Base-by-base conservation (phyloP, 2,329 filamentous ascomycete species). In the Scytalidium lignicola region DNA sequence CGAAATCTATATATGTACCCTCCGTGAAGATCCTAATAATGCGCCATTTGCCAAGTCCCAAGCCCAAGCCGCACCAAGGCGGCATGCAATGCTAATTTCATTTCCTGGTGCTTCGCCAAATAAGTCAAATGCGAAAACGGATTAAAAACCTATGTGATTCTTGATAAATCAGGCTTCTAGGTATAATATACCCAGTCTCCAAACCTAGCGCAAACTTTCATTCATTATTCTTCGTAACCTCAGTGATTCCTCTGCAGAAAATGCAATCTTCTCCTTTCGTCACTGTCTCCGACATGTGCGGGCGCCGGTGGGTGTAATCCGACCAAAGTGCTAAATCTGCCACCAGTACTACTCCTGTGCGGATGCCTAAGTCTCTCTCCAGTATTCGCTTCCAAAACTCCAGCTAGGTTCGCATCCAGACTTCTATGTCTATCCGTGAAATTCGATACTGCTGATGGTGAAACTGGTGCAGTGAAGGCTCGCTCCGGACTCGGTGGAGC, bases 401-500 rank as follows among this genome's bases (percentile, higher is more conserved):
- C 46, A 20, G 20, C 19, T n/a, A 6, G 18, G 21, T 8, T 17
- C 39, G 13, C n/a, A 6, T 26, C 23, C 23, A 10, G 6, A 10
- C 53, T 52, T 20, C 49, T 48, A 20, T 41, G 43, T 19, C 40
- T 43, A 45, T 48, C 51, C 22, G 21, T 28, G 15, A 26, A 32
- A 47, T 37, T 13, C 18, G 41, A 21, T 18, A 48, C 47, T 20
- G 41, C 26, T 9, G 42, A 42, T 8, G 50, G 48, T 23, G 45
- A 56, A 15, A 20, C 45, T 17, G 55, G 49, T 19, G n/a, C 47
- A 23, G 47, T 56, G 37, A 57, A 55, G 18, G 44, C 43, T 20
- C 52, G 48, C 8, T 53, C 50, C 9, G 64, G 64, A 50, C 59
- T 63, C 10, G 61, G 57, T 8, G 80, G 79, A 22, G 73, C 73